Evolutionary conservation across 2,329 filamentous ascomycete genomes (phyloP).

Genomic region (Rasamsonia emersonii): DNA sequence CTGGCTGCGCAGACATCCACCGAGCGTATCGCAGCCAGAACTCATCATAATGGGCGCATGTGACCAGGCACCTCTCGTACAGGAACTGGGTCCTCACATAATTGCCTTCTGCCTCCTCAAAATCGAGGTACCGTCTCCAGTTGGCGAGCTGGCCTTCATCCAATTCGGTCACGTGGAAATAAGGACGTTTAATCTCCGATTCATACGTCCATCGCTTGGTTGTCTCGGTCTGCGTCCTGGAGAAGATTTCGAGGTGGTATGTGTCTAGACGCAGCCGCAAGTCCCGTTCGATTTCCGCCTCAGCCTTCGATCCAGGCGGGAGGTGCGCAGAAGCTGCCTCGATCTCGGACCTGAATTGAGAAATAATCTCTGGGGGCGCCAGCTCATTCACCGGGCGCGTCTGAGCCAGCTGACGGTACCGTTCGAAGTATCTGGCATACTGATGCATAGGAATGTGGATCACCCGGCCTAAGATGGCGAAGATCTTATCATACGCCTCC

Average conservation of each 20-base stretch:
- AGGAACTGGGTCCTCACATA: constrained; percentile 68
- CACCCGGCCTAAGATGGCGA: constrained; percentile 70
- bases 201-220: constrained; percentile 93
- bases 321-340: constrained; percentile 43
- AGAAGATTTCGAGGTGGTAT: constrained; percentile 72
- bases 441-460: constrained; percentile 91
- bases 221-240: constrained; percentile 74
- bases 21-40: constrained; percentile 96
- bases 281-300: constrained; percentile 75
- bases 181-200: constrained; percentile 86
- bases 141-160: constrained; percentile 77
- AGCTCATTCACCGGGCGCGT: constrained; percentile 65
- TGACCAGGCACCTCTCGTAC: constrained; percentile 89
- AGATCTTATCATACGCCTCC: constrained; percentile 75
- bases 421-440: constrained; percentile 89
- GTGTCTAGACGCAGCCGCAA: constrained; percentile 71
- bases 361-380: constrained; percentile 58
- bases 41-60: constrained; percentile 90
- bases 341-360: constrained; percentile 62
- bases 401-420: constrained; percentile 70
- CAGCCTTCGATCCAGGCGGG: constrained; percentile 45
- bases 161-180: constrained; percentile 92
- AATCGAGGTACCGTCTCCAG: constrained; percentile 95
- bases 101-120: constrained; percentile 79
- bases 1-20: constrained; percentile 78